Percentiles rank a stretch among this genome's conserved stretches.
These are phyloP conservation scores for Silybum marianum DNA, from an alignment of 129 eudicot genomes.

Conservation along the genomic window DNA sequence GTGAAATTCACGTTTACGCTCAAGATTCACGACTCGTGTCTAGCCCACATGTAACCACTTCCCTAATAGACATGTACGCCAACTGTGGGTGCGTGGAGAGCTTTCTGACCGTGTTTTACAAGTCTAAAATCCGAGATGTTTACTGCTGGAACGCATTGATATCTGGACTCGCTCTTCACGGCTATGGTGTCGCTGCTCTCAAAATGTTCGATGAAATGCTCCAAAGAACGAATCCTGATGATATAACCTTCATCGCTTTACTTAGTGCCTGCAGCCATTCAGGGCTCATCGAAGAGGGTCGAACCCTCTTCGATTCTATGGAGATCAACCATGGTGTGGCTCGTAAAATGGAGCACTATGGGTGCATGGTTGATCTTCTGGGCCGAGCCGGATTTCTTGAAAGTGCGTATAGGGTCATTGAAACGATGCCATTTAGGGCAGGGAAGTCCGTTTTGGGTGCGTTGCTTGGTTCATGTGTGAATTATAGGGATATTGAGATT, in stretches of 20 bases:
- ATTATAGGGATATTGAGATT: slow-evolving; percentile 42
- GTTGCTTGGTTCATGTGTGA: slow-evolving; percentile 61
- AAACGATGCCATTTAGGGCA: slow-evolving; percentile 52
- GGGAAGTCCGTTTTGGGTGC: slow-evolving; percentile 52
- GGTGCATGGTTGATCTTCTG: slow-evolving; percentile 60
- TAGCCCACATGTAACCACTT: slow-evolving; percentile 34
- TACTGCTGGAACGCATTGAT: slow-evolving; percentile 53
- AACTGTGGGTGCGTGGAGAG: slow-evolving; percentile 52
- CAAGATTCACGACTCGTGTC: slow-evolving; percentile 22
- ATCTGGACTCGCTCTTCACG: slow-evolving; percentile 55
- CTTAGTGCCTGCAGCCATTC: slow-evolving; percentile 61
- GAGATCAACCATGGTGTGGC: slow-evolving; percentile 22
- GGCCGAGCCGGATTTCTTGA: slow-evolving; percentile 53
- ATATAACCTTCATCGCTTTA: slow-evolving; percentile 49
- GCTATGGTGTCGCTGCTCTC: slow-evolving; percentile 41
- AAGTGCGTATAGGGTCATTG: slow-evolving; percentile 39
- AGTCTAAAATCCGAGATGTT: slow-evolving; percentile 37
- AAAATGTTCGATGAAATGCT: slow-evolving; percentile 38
- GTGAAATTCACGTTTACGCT: slow-evolving; percentile 37
- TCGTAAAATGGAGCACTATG: slow-evolving; percentile 47
- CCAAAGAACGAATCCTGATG: slow-evolving; percentile 37
- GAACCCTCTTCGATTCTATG: slow-evolving; percentile 39
- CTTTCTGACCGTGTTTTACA: slow-evolving; percentile 49
- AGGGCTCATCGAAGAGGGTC: slow-evolving; percentile 47
- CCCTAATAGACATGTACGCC: slow-evolving; percentile 54